Base-by-base conservation (phyloP, 2,329 filamentous ascomycete species). In the Aschersonia sp. region DNA sequence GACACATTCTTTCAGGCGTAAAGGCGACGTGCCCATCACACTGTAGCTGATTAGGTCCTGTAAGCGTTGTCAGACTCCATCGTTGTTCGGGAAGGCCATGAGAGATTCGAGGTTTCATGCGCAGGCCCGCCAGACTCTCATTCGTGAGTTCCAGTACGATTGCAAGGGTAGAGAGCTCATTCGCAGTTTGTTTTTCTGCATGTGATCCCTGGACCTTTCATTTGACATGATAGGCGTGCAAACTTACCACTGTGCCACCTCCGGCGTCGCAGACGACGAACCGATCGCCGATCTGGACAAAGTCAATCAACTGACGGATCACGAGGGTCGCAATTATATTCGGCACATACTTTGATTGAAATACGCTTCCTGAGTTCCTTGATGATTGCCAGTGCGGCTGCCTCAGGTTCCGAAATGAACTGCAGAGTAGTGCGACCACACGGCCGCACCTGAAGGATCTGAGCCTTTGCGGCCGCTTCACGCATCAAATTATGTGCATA, bases 381-480 rank as follows among this genome's bases (percentile, higher is more conserved):
- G 0, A 71, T 50, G 0, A 62, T 63, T 0, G 66, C 62, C 0
- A 73, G 39, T 0, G 68, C 68, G 1, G 69, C 69, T 0, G 69
- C 70, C 49, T 73, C 69, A 0, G 69, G 70, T 48, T 73, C 70
- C 0, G 64, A 61, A 0, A 71, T 51, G 40, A 71, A 66, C 0
- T 49, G 40, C 5, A 70, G 44, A 0, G 44, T 56, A 0, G 69
- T 70, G 0, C 56, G 35, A 0, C 61, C 64, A 1, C 55, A 56
- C 0, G 44, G 5, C 0, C 63, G 53, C 0, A 39, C 7, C 0
- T 54, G 48, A 0, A 70, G 52, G 3, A 73, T 63, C 0, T 69
- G 69, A 0, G 69, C 64, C 0, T 45, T 14, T 0, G 51, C 37
- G 0, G 60, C 58, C 0, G 68, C 69, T 1, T 60, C 44, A 0